Conservation (phyloP, 441 rosid species). For the Corymbia citriodora region DNA sequence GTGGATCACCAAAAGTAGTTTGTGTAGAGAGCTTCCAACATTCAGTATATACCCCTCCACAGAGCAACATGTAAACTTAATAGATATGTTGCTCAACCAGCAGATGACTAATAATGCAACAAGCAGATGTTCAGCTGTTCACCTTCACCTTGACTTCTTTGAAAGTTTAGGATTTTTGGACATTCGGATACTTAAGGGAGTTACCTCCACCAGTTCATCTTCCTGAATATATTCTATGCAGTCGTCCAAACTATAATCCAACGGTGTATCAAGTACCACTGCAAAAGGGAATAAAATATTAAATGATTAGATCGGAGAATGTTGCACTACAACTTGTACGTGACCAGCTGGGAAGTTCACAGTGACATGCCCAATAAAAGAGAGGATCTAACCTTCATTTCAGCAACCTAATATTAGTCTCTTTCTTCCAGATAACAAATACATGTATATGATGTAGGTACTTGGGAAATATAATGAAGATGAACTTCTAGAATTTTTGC, state of each 20-base stretch:
- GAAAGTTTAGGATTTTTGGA: slow-evolving; percentile 79
- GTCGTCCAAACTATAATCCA: slow-evolving; percentile 87
- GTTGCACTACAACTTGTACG: background rate
- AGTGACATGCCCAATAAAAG: background rate
- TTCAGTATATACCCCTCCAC: background rate
- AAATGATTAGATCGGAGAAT: background rate
- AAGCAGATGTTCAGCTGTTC: background rate
- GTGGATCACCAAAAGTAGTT: background rate
- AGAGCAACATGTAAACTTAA: background rate
- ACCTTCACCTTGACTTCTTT: slow-evolving; percentile 46
- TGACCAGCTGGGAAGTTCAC: background rate
- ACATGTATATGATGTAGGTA: background rate
- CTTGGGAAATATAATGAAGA: background rate
- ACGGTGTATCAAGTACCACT: slow-evolving; percentile 89
- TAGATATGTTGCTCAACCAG: slow-evolving; percentile 4
- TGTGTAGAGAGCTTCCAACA: background rate
- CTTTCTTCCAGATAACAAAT: background rate
- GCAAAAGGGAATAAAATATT: slow-evolving; percentile 9
- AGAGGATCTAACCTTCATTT: background rate
- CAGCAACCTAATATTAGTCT: background rate
- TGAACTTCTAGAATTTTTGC: background rate
- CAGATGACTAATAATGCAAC: background rate
- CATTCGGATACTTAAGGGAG: slow-evolving; percentile 73
- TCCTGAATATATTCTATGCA: slow-evolving; percentile 97
- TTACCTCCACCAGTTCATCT: slow-evolving; percentile 94